Conservation (phyloP, 345 rosid species). For the Dipteronia sinensis region DNA sequence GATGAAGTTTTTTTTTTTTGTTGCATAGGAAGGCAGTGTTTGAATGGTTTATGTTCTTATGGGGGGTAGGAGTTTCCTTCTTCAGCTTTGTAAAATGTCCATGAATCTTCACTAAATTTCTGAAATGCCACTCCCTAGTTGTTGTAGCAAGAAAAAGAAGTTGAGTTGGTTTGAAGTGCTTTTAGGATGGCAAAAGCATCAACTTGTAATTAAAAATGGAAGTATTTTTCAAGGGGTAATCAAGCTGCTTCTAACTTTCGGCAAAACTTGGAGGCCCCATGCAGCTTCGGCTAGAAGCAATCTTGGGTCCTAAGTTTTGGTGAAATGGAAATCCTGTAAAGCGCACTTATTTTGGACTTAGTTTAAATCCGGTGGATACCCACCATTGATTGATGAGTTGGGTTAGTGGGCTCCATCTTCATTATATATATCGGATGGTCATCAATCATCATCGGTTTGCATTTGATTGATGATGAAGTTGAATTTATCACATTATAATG, state of each 20-base stretch:
- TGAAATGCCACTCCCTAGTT: constrained; percentile 6
- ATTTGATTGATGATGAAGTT: not conserved
- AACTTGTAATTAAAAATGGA: not conserved
- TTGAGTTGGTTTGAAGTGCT: not conserved
- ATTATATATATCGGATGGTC: not conserved
- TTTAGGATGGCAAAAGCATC: constrained; percentile 1
- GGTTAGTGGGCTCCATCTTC: not conserved
- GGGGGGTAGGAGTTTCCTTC: not conserved
- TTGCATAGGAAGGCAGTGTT: not conserved
- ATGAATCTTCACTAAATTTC: not conserved
- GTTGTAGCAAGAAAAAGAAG: not conserved
- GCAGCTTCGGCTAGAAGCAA: not conserved
- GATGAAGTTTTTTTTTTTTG: not conserved
- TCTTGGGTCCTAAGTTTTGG: constrained; percentile 16
- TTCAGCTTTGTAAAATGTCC: not conserved
- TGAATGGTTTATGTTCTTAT: not conserved
- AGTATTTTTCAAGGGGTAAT: not conserved
- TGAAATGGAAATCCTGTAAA: constrained; percentile 13
- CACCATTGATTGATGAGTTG: not conserved
- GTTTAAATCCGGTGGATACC: not conserved
- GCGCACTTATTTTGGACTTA: not conserved
- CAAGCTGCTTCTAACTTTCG: constrained; percentile 12
- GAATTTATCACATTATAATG: not conserved
- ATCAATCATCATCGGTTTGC: not conserved
- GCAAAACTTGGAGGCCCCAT: constrained; percentile 17